These are phyloP conservation scores for Talaromyces trachyspermus DNA, from an alignment of 495 filamentous ascomycete genomes.

Conservation along the genomic window DNA sequence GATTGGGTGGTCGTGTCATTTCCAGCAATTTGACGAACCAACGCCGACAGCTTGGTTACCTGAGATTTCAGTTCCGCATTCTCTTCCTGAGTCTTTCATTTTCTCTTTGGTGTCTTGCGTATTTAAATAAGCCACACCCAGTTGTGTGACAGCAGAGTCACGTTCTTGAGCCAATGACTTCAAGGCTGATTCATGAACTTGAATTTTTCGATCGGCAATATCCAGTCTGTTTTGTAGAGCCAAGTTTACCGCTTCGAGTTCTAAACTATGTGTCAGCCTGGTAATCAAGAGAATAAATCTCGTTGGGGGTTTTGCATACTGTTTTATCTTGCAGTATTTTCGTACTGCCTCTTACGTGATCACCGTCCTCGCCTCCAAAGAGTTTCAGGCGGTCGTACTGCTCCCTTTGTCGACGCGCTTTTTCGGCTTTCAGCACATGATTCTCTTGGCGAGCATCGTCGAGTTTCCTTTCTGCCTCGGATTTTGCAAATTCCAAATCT, in stretches of 20 bases:
- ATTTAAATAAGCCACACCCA: slow-evolving; percentile 55
- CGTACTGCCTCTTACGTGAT: slow-evolving; percentile 23
- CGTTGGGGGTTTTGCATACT: slow-evolving; percentile 33
- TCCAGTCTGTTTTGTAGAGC: slow-evolving; percentile 52
- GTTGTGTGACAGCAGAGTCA: slow-evolving; percentile 56
- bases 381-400: slow-evolving; percentile 36
- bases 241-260: slow-evolving; percentile 51
- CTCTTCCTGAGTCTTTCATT: slow-evolving; percentile 43
- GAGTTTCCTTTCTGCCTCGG: slow-evolving; percentile 47
- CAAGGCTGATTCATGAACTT: slow-evolving; percentile 51
- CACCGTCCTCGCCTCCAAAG: slow-evolving; percentile 32
- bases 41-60: slow-evolving; percentile 18
- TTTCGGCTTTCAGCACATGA: slow-evolving; percentile 42
- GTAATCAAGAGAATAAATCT: neutral
- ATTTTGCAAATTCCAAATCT: slow-evolving; percentile 51
- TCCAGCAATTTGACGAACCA: slow-evolving; percentile 19
- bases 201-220: slow-evolving; percentile 47
- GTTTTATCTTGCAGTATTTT: slow-evolving; percentile 43
- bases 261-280: slow-evolving; percentile 19
- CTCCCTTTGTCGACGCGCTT: slow-evolving; percentile 33
- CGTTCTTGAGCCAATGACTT: slow-evolving; percentile 56
- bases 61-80: slow-evolving; percentile 42
- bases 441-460: slow-evolving; percentile 52
- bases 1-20: slow-evolving; percentile 18
- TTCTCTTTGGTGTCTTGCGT: slow-evolving; percentile 56